A percentile compares a stretch with the other conserved stretches of the same genome.
Conservation (phyloP, 2,329 filamentous ascomycete genomes). For the Diaporthe aspalathi region DNA sequence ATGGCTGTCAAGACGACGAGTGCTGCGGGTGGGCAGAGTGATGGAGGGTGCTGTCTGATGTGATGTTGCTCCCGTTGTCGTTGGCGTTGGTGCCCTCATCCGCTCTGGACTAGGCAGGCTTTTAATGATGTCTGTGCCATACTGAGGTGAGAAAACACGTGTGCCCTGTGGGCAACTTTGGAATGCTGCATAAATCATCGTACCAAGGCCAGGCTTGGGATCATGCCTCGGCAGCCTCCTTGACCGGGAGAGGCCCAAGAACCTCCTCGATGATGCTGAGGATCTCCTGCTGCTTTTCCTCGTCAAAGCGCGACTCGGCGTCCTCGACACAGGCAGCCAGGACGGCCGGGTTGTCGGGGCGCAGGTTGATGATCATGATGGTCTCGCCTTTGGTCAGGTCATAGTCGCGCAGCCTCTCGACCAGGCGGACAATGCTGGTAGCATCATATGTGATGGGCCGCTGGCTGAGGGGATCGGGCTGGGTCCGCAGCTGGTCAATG, state of each 20-base stretch:
- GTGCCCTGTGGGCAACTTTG: not conserved
- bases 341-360: slow-evolving; percentile 66
- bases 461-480: slow-evolving; percentile 67
- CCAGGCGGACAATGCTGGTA: slow-evolving; percentile 63
- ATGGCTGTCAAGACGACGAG: slow-evolving; percentile 64
- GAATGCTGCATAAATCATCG: not conserved
- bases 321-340: slow-evolving; percentile 75
- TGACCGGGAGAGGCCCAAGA: slow-evolving; percentile 62
- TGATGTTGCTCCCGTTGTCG: slow-evolving; percentile 43
- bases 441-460: slow-evolving; percentile 64
- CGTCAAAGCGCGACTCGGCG: slow-evolving; percentile 68
- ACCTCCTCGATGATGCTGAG: slow-evolving; percentile 67
- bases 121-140: too few relatives aligned
- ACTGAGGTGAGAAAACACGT: not conserved
- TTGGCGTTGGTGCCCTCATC: not conserved
- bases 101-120: not conserved
- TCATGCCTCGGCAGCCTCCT: slow-evolving; percentile 37
- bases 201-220: not conserved
- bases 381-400: slow-evolving; percentile 75
- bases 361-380: slow-evolving; percentile 75
- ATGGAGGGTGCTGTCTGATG: slow-evolving; percentile 65
- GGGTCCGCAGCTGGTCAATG: slow-evolving; percentile 68
- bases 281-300: slow-evolving; percentile 69
- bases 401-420: slow-evolving; percentile 66
- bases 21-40: slow-evolving; percentile 62